Percentiles rank a stretch among this genome's conserved stretches.
phyloP scores from a whole-genome alignment of 2,329 filamentous ascomycete species.

The Trichoderma sp. region DNA sequence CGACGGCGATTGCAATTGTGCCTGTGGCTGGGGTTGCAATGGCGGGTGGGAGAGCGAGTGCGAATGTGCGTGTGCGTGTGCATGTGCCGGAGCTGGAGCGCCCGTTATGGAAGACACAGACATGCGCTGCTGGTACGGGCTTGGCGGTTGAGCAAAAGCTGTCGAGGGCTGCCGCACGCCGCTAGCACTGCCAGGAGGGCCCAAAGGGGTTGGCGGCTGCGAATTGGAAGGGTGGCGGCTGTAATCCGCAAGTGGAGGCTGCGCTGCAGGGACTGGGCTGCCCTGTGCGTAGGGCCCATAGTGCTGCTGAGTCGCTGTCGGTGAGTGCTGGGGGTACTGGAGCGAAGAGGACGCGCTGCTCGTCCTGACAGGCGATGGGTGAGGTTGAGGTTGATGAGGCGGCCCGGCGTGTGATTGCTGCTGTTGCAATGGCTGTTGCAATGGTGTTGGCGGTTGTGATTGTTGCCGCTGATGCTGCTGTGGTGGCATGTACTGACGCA shows the following conservation, averaged over 20 bases:
- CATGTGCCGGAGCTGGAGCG: slow-evolving; percentile 29
- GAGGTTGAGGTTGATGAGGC: slow-evolving; percentile 35
- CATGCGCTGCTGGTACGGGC: slow-evolving; percentile 58
- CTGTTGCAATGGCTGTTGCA: neutral
- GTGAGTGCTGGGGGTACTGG: slow-evolving; percentile 53
- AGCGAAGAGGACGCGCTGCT: slow-evolving; percentile 35
- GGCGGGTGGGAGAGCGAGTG: slow-evolving; percentile 17
- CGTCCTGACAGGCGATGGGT: slow-evolving; percentile 44
- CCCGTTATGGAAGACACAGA: slow-evolving; percentile 28
- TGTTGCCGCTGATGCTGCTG: neutral
- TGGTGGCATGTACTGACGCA: neutral
- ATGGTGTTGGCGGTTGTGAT: slow-evolving; percentile 27
- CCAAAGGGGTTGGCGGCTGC: slow-evolving; percentile 54
- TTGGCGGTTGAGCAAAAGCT: slow-evolving; percentile 49
- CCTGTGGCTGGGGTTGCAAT: neutral
- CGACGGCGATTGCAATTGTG: neutral
- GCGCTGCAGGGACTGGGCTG: slow-evolving; percentile 51
- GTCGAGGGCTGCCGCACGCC: slow-evolving; percentile 44
- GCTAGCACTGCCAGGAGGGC: slow-evolving; percentile 46
- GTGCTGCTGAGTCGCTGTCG: slow-evolving; percentile 53
- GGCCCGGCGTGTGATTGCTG: slow-evolving; percentile 36
- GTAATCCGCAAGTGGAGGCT: slow-evolving; percentile 43
- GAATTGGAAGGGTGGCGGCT: slow-evolving; percentile 46
- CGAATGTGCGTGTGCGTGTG: slow-evolving; percentile 37
- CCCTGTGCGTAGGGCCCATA: slow-evolving; percentile 51